These are phyloP conservation scores for Saturnispora diversa DNA, from an alignment of 805 yeast genomes.

Conservation along the genomic window DNA sequence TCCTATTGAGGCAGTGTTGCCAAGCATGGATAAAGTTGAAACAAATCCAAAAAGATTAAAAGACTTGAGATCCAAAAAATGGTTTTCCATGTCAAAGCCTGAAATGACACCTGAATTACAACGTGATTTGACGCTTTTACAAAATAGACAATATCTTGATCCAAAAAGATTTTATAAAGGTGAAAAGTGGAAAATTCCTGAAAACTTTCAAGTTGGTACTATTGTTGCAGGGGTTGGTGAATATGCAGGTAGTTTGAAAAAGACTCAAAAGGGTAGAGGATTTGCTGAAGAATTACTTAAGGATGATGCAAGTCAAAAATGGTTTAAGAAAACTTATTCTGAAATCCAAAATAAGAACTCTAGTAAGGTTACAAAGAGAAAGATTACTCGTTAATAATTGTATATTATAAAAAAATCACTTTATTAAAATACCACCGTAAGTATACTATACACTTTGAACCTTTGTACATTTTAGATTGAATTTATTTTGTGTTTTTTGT, in stretches of 20 bases:
- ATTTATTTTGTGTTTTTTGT: background rate
- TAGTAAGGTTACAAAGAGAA: slow-evolving; percentile 6
- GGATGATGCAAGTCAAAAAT: slow-evolving; percentile 59
- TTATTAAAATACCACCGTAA: background rate
- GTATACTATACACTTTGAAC: background rate
- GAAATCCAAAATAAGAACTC: slow-evolving; percentile 63
- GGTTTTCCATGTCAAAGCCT: slow-evolving; percentile 77
- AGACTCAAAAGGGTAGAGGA: slow-evolving; percentile 67
- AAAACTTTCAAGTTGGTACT: slow-evolving; percentile 79
- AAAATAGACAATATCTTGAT: slow-evolving; percentile 85
- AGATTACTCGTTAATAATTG: slow-evolving; percentile 1
- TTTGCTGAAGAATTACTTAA: slow-evolving; percentile 76
- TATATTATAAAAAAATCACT: background rate
- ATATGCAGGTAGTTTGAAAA: slow-evolving; percentile 59
- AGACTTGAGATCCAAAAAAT: slow-evolving; percentile 45
- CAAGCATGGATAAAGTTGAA: slow-evolving; percentile 11
- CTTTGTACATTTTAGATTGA: background rate
- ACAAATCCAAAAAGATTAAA: slow-evolving; percentile 17
- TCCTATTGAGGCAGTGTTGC: slow-evolving; percentile 31
- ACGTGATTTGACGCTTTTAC: slow-evolving; percentile 69
- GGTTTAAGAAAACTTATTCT: slow-evolving; percentile 75
- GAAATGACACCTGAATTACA: slow-evolving; percentile 65
- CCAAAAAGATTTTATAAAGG: slow-evolving; percentile 94
- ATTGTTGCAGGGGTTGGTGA: slow-evolving; percentile 77
- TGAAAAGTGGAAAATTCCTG: slow-evolving; percentile 61